A percentile compares a stretch with the other conserved stretches of the same genome.
These are phyloP conservation scores for Magnaporthiopsis rhizophila DNA, from an alignment of 2,329 filamentous ascomycete species.

Conservation along the genomic window DNA sequence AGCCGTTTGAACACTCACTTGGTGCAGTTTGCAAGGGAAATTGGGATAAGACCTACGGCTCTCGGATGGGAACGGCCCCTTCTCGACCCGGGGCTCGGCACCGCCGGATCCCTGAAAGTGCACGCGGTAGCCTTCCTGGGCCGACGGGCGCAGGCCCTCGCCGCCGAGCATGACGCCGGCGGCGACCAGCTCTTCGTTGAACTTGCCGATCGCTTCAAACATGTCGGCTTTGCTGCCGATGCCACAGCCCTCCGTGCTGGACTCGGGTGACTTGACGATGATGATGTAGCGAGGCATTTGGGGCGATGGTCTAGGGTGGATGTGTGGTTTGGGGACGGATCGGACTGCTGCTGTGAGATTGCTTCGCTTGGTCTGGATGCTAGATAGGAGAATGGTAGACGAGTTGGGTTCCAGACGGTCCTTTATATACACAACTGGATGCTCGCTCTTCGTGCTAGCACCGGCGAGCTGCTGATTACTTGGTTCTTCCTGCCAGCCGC, in stretches of 20 bases:
- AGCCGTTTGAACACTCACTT: not conserved
- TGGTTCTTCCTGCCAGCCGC: not conserved
- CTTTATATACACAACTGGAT: not conserved
- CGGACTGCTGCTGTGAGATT: too few relatives aligned
- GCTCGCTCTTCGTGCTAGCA: too few relatives aligned
- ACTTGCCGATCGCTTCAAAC: not conserved
- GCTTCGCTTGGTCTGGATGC: too few relatives aligned
- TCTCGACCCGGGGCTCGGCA: constrained; percentile 12
- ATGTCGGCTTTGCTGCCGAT: not conserved
- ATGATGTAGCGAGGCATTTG: not conserved
- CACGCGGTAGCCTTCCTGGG: constrained; percentile 19
- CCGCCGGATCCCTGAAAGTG: constrained; percentile 14
- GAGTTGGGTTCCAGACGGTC: not conserved
- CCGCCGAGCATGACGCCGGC: constrained; percentile 17
- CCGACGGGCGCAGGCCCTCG: constrained; percentile 19
- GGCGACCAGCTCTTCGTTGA: not conserved
- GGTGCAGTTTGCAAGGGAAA: too few relatives aligned
- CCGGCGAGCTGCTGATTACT: too few relatives aligned
- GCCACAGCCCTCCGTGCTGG: not conserved
- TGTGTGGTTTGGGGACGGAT: not conserved
- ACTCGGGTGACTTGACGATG: not conserved
- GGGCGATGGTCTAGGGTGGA: not conserved
- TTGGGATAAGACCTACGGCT: too few relatives aligned
- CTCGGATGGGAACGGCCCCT: constrained; percentile 19
- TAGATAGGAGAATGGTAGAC: too few relatives aligned